Conservation (phyloP, 306 rosid genomes). For the Pterocarpus macrocarpus region DNA sequence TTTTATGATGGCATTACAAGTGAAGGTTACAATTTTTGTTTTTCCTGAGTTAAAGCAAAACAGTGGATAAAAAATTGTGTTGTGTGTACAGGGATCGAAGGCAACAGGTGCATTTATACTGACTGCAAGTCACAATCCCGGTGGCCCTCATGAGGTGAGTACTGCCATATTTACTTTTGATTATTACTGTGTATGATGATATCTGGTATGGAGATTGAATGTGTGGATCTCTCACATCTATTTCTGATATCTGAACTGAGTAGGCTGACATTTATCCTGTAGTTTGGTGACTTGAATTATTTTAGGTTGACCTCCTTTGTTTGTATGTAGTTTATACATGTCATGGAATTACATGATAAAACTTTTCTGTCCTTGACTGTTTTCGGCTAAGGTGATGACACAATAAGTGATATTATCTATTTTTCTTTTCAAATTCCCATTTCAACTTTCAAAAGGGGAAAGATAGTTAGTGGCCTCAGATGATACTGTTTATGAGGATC, state of each 20-base stretch:
- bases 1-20: constrained; percentile 3
- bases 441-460: constrained; percentile 21
- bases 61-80: constrained; percentile 23
- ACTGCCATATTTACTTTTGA: constrained; percentile 33
- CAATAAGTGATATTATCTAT: not conserved
- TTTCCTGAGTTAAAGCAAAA: constrained; percentile 26
- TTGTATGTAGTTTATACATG: constrained; percentile 18
- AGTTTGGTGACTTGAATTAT: constrained; percentile 21
- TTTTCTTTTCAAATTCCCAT: constrained; percentile 14
- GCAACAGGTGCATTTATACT: constrained; percentile 96
- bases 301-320: constrained; percentile 21
- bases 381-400: constrained; percentile 27
- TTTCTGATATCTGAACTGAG: constrained; percentile 29
- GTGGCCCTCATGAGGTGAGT: constrained; percentile 93
- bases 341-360: constrained; percentile 17
- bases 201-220: constrained; percentile 27
- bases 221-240: not conserved
- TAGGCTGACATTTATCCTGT: constrained; percentile 24
- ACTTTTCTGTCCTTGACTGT: not conserved
- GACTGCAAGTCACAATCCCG: constrained; percentile 99
- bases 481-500: constrained; percentile 27
- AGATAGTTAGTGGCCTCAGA: constrained; percentile 26
- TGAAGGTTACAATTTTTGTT: not conserved
- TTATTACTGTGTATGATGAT: constrained; percentile 28
- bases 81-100: constrained; percentile 77